Evolutionary conservation across 768 basidiomycete genomes (phyloP), one percentile per base, ranked within the genome.

Genomic region (Xanthoconium stramineum): DNA sequence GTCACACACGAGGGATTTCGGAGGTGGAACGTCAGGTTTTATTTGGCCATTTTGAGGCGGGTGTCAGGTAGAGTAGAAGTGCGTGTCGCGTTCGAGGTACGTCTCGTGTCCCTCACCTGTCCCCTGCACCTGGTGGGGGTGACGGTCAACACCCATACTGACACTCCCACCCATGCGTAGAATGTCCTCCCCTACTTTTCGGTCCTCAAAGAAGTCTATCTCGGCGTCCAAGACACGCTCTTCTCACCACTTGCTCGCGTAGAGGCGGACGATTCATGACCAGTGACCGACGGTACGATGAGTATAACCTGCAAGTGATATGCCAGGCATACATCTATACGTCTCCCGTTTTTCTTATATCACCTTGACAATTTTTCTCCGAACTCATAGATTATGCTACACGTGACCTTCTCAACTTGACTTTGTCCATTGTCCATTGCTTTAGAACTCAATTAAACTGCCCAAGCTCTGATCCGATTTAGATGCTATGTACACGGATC

Each of bases 1-100:
- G 61, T 91, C 30, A 85, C 91, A 52, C 86, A 90, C 61, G 91
- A 93, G 68, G 89, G 84, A 2, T 68, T 91, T 15, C 76, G 71
- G 12, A 70, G 87, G 46, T 93, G 89, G 89, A 76, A 88, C 67
- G 78, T 91, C 20, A 78, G 82, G 15, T 89, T 83, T 64, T 90
- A 88, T 64, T 72, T 91, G 10, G 84, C 78, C 14, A 77, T 76
- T 28, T 61, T 85, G 35, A 65, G 48, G 8, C 73, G 32, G 19
- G 10, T 6, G 46, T 13, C 2, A 10, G 46, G 30, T 8, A 13
- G 44, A 7, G 32, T 33, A 6, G 65, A 63, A 13, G 58, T 88
- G 6, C 74, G 80, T 8, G 81, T 90, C 38, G 82, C 80, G 6
- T 91, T 78, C 61, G 76, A 84, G 74, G 90, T 89, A 53, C 3